Base-by-base conservation (phyloP, 2,329 filamentous ascomycete species). In the Diatrype stigma region DNA sequence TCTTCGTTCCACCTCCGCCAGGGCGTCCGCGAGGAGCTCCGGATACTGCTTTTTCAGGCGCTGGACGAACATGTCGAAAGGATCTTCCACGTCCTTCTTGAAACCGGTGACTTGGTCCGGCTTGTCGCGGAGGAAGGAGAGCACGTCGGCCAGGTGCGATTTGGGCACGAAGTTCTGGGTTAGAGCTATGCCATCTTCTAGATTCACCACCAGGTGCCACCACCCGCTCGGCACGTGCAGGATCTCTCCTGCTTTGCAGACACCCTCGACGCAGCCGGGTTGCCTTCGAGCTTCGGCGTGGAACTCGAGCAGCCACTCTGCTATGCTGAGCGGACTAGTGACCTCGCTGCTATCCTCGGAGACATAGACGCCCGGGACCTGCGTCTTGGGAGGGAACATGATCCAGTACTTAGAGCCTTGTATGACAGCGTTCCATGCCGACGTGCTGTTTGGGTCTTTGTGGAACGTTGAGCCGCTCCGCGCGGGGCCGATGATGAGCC, bases 321-420 rank as follows among this genome's bases (percentile, higher is more conserved):
- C 90, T 60, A 97, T 96, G 70, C 90, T 96, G 11, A 97, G 79
- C 1, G 93, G 94, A 48, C 87, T 91, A 0, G 93, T 97, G 47
- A 97, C 92, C 70, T 97, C 93, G 64, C 89, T 92, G 65, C 90
- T 87, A 65, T 97, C 94, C 37, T 85, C 79, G 4, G 89, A 95
- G 40, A 96, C 89, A 61, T 87, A 96, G 35, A 97, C 92, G 3
- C 93, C 93, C 0, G 93, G 93, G 6, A 94, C 91, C 3, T 85
- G 78, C 0, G 84, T 81, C 0, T 83, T 83, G 0, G 89, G 87
- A 0, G 90, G 91, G 64, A 97, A 97, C 90, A 97, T 95, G 68
- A 97, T 93, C 93, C 94, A 97, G 75, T 97, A 97, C 66, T 97
- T 97, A 32, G 86, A 83, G 5, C 93, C 94, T 52, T 87, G 84